phyloP scores from a whole-genome alignment of 345 rosid species.

The Reutealis trisperma region DNA sequence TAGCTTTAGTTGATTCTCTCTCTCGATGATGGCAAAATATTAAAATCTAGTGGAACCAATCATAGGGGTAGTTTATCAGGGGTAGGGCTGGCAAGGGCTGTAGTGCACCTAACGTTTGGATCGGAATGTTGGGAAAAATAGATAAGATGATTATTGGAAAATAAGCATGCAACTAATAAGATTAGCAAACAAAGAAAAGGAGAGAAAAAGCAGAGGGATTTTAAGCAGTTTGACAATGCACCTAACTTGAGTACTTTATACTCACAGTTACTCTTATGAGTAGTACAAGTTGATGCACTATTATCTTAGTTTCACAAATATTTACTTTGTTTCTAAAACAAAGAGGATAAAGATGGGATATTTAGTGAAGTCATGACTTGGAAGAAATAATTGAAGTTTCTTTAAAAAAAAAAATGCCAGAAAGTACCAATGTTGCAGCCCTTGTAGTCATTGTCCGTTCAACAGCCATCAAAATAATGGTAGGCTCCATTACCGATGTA shows the following conservation, averaged over 20 bases:
- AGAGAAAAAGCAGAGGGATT: no score
- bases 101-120: no score
- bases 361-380: neutral
- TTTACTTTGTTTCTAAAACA: neutral
- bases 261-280: neutral
- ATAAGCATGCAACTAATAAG: no score
- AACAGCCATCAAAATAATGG: conserved; percentile 96
- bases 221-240: no score
- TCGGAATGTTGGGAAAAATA: no score
- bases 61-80: no score
- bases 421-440: conserved; percentile 95
- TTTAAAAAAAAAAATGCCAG: neutral
- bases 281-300: neutral
- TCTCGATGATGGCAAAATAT: no score
- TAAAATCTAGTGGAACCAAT: no score
- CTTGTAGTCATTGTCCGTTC: conserved; percentile 99
- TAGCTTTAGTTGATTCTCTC: neutral
- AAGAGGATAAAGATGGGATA: neutral
- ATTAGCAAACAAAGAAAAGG: no score
- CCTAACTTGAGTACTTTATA: neutral
- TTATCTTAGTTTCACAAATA: neutral
- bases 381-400: neutral
- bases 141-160: no score
- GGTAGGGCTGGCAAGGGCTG: no score
- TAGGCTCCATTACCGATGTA: conserved; percentile 94